phyloP scores from a whole-genome alignment of 306 rosid genomes.

The Fragaria nilgerrensis region DNA sequence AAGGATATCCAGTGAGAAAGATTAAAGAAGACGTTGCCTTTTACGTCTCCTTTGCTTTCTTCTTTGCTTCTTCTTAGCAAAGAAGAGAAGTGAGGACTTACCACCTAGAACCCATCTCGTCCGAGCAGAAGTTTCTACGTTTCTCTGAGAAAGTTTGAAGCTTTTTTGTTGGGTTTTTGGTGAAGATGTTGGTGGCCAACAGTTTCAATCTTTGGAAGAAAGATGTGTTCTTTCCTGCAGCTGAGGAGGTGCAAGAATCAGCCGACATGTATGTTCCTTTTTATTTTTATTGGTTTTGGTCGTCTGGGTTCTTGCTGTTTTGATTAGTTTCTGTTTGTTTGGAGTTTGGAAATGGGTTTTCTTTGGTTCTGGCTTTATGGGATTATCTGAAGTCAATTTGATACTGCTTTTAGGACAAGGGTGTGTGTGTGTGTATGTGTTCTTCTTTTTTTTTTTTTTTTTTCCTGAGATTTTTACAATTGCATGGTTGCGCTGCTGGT shows the following conservation, averaged over 20 bases:
- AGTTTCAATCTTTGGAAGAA: slow-evolving; percentile 94
- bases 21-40: slow-evolving; percentile 21
- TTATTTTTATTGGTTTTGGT: slow-evolving; percentile 13
- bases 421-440: not conserved
- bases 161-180: slow-evolving; percentile 18
- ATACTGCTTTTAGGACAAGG: not conserved
- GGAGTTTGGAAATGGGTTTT: slow-evolving; percentile 13
- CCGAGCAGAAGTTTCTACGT: slow-evolving; percentile 1
- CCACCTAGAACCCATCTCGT: not conserved
- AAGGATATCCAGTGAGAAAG: slow-evolving; percentile 6
- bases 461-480: not conserved
- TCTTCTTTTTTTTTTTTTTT: not conserved
- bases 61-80: slow-evolving; percentile 42
- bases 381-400: slow-evolving; percentile 4
- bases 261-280: slow-evolving; percentile 68
- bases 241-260: slow-evolving; percentile 98
- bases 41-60: slow-evolving; percentile 41
- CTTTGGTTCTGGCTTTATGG: not conserved
- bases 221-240: slow-evolving; percentile 89
- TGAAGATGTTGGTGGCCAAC: slow-evolving; percentile 79
- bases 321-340: slow-evolving; percentile 7
- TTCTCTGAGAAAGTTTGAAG: not conserved
- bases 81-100: slow-evolving; percentile 31
- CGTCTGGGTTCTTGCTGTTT: slow-evolving; percentile 14
- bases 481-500: not conserved